Evolutionary conservation across 495 filamentous ascomycete genomes (phyloP).

Genomic region (Terfezia boudieri): DNA sequence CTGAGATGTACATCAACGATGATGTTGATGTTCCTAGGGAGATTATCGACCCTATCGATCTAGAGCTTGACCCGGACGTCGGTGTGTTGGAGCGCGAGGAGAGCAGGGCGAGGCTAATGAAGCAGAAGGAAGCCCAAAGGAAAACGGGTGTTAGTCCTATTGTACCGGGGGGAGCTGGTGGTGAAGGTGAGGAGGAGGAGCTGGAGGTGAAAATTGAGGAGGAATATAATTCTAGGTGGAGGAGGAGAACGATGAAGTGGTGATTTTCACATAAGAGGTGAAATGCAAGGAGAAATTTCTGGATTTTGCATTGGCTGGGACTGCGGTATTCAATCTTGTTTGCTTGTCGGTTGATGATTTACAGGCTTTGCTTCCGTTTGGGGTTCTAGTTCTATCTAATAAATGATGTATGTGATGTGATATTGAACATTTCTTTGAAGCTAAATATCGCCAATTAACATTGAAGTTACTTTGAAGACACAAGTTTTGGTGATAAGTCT

Average conservation of each 20-base stretch:
- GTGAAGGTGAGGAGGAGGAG: neutral
- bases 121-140: neutral
- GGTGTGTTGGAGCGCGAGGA: neutral
- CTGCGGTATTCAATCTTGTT: no score
- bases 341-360: no score
- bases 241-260: conserved; percentile 4
- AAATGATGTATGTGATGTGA: no score
- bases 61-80: neutral
- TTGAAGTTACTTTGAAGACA: no score
- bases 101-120: neutral
- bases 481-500: no score
- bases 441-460: no score
- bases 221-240: conserved; percentile 6
- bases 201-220: neutral
- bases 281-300: neutral
- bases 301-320: neutral
- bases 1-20: neutral
- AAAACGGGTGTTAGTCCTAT: neutral
- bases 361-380: neutral
- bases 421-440: no score
- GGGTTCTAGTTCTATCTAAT: neutral
- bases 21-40: neutral
- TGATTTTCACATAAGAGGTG: neutral
- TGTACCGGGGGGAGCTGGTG: neutral
- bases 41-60: neutral